Conservation (phyloP, 768 basidiomycete species). For the Trametes elegans region DNA sequence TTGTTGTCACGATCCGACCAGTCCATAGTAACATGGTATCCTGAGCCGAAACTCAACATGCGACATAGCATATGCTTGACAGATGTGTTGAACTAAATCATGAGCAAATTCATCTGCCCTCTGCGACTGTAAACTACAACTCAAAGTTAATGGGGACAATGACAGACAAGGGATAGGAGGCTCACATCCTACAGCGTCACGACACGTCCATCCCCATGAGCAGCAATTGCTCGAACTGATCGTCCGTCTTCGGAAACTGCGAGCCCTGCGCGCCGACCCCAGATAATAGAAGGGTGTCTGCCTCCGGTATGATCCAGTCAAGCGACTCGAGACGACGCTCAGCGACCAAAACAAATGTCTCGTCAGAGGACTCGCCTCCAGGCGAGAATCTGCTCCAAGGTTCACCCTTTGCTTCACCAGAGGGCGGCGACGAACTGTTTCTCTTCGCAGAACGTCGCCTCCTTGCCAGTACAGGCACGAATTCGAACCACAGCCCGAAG, state of each 20-base stretch:
- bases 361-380: slow-evolving; percentile 18
- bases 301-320: slow-evolving; percentile 50
- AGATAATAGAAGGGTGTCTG: slow-evolving; percentile 53
- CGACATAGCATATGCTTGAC: too few relatives aligned
- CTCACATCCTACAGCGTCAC: too few relatives aligned
- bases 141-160: too few relatives aligned
- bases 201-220: slow-evolving; percentile 35
- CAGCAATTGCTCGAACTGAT: slow-evolving; percentile 69
- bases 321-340: slow-evolving; percentile 55
- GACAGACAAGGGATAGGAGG: too few relatives aligned
- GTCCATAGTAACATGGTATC: too few relatives aligned
- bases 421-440: neutral
- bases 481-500: slow-evolving; percentile 78
- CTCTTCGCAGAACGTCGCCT: neutral
- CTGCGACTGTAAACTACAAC: too few relatives aligned
- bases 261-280: slow-evolving; percentile 55
- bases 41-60: too few relatives aligned
- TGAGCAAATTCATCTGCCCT: too few relatives aligned
- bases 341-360: slow-evolving; percentile 62
- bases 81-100: too few relatives aligned
- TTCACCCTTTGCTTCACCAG: neutral
- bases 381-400: slow-evolving; percentile 25
- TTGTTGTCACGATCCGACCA: too few relatives aligned
- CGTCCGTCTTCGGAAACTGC: slow-evolving; percentile 49
- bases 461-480: slow-evolving; percentile 45